phyloP scores from a whole-genome alignment of 1,284 basidiomycete genomes.

The Abortiporus biennis region DNA sequence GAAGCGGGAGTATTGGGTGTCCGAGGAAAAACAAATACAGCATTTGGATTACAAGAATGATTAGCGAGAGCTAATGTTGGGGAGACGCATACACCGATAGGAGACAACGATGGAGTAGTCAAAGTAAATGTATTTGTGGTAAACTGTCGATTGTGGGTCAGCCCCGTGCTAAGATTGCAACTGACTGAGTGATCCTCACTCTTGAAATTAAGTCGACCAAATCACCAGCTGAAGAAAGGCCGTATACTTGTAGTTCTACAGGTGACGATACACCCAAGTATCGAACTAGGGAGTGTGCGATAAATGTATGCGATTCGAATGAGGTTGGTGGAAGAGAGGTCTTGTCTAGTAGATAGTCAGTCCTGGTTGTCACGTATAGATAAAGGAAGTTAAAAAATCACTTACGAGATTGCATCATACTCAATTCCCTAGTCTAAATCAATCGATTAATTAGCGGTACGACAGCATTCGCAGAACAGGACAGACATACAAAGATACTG shows the following conservation, averaged over 20 bases:
- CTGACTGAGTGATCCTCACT: constrained; percentile 33
- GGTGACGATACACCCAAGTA: constrained; percentile 57
- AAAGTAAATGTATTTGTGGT: constrained; percentile 86
- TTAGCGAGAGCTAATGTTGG: constrained; percentile 81
- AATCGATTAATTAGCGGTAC: constrained; percentile 4
- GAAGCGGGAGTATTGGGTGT: constrained; percentile 23
- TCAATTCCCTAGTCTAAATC: constrained; percentile 57
- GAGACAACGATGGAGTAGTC: constrained; percentile 66
- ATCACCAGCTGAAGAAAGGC: constrained; percentile 49
- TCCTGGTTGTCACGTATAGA: constrained; percentile 6
- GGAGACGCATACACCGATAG: constrained; percentile 78
- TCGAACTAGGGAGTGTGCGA: constrained; percentile 66
- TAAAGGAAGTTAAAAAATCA: background rate
- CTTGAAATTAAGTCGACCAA: constrained; percentile 69
- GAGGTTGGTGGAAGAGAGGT: constrained; percentile 39
- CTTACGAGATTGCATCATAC: constrained; percentile 70
- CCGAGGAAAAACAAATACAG: constrained; percentile 83
- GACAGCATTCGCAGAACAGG: constrained; percentile 1
- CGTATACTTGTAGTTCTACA: constrained; percentile 50
- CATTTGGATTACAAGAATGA: constrained; percentile 90
- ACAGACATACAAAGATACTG: constrained; percentile 52
- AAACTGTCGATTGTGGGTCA: constrained; percentile 47
- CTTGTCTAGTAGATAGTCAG: constrained; percentile 35
- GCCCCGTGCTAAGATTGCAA: background rate
- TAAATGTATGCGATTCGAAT: constrained; percentile 53